phyloP scores from a whole-genome alignment of 495 filamentous ascomycete species.

The Penicillium ochrochloron region DNA sequence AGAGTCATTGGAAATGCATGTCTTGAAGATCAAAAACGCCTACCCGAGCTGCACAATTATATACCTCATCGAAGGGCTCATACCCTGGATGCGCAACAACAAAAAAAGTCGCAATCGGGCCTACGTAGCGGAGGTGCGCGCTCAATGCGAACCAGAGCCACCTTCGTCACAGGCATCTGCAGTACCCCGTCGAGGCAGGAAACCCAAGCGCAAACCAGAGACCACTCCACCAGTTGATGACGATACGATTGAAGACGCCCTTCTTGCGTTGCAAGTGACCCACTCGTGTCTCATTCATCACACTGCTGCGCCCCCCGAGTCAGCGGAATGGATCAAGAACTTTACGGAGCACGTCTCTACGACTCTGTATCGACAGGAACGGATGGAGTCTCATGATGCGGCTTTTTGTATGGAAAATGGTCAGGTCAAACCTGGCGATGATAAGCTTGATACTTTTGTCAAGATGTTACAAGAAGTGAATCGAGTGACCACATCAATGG shows the following conservation, averaged over 20 bases:
- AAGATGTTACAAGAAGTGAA: constrained; percentile 81
- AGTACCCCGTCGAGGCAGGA: constrained; percentile 33
- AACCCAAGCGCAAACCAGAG: constrained; percentile 49
- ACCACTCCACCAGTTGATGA: constrained; percentile 64
- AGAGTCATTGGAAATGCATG: constrained; percentile 63
- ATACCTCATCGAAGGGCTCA: constrained; percentile 79
- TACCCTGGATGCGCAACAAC: constrained; percentile 70
- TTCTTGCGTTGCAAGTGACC: constrained; percentile 71
- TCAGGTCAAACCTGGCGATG: constrained; percentile 76
- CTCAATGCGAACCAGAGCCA: constrained; percentile 47
- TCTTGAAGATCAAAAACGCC: constrained; percentile 56
- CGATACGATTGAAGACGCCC: constrained; percentile 72
- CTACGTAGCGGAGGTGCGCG: constrained; percentile 67
- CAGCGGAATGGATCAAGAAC: constrained; percentile 75
- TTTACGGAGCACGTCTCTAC: constrained; percentile 85
- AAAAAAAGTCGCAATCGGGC: constrained; percentile 67
- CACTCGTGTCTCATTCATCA: constrained; percentile 75
- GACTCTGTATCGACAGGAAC: constrained; percentile 66
- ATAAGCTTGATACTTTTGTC: constrained; percentile 68
- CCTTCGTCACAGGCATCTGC: constrained; percentile 20
- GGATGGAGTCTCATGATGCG: constrained; percentile 54
- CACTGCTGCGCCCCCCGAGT: constrained; percentile 62
- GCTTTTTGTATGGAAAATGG: constrained; percentile 84
- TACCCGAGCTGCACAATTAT: constrained; percentile 62
- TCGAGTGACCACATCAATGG: constrained; percentile 73